Evolutionary conservation across 202 grass and related monocot species (phyloP).

Genomic region (Hordeum pubiflorum): DNA sequence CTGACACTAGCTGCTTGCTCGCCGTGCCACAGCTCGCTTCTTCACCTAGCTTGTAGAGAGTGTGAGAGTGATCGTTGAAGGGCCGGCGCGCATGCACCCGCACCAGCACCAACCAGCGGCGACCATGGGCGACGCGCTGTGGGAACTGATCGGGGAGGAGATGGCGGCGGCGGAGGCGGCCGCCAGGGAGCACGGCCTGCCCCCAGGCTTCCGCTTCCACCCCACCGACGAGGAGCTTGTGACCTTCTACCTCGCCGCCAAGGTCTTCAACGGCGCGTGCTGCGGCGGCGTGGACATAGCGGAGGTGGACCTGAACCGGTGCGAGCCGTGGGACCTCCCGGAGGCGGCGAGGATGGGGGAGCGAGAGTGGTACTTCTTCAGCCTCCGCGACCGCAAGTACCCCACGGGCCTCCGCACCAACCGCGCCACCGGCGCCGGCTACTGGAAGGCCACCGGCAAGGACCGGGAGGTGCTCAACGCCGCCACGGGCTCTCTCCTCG

Average conservation of each 20-base stretch:
- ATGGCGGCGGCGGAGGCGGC: conserved; percentile 20
- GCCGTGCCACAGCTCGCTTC: neutral
- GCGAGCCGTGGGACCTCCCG: conserved; percentile 92
- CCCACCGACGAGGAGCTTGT: conserved; percentile 92
- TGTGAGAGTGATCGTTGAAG: neutral
- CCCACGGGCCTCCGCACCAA: conserved; percentile 87
- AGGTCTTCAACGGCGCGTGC: conserved; percentile 80
- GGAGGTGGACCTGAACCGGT: conserved; percentile 89
- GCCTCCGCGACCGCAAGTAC: conserved; percentile 86
- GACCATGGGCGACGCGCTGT: conserved; percentile 57
- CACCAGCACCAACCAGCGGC: neutral
- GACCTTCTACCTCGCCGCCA: conserved; percentile 83
- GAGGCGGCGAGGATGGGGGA: conserved; percentile 81
- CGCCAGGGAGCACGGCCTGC: conserved; percentile 55
- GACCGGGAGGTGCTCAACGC: conserved; percentile 72
- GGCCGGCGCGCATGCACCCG: conserved; percentile 27
- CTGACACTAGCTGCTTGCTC: neutral
- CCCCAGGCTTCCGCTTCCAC: conserved; percentile 90
- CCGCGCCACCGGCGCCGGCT: conserved; percentile 76
- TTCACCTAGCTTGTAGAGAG: neutral
- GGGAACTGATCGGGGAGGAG: conserved; percentile 65
- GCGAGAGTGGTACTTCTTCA: conserved; percentile 99
- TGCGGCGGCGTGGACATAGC: conserved; percentile 58
- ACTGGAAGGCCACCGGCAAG: conserved; percentile 95
- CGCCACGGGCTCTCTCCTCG: conserved; percentile 52